These are phyloP conservation scores for Neurospora sp. DNA, from an alignment of 495 filamentous ascomycete species.

Conservation along the genomic window DNA sequence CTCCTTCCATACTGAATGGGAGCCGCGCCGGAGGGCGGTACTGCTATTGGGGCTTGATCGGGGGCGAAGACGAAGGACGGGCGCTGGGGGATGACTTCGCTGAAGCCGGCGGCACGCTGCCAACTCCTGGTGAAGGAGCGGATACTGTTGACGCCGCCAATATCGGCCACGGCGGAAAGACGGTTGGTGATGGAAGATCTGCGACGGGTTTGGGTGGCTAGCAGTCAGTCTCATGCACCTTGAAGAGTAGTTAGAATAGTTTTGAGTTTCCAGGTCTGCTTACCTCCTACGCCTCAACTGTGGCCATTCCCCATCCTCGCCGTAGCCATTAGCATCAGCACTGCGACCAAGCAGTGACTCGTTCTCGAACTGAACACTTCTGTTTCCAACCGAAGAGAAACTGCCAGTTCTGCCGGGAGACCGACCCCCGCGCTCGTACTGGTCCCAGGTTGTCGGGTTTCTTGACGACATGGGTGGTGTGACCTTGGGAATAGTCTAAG, in stretches of 20 bases:
- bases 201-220: neutral
- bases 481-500: neutral
- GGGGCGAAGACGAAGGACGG: slow-evolving; percentile 56
- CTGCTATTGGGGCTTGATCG: slow-evolving; percentile 30
- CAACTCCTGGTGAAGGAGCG: slow-evolving; percentile 91
- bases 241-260: too few relatives aligned
- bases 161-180: slow-evolving; percentile 57
- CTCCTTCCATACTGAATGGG: slow-evolving; percentile 22
- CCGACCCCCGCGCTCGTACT: slow-evolving; percentile 28
- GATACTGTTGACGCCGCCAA: slow-evolving; percentile 86
- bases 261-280: neutral
- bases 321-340: slow-evolving; percentile 9
- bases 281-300: slow-evolving; percentile 28
- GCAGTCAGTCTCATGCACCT: slow-evolving; percentile 4
- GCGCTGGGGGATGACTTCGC: slow-evolving; percentile 68
- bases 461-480: slow-evolving; percentile 19
- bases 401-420: slow-evolving; percentile 29
- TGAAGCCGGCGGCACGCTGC: slow-evolving; percentile 84
- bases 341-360: slow-evolving; percentile 32
- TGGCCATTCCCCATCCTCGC: slow-evolving; percentile 26
- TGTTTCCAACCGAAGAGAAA: slow-evolving; percentile 22
- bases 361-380: slow-evolving; percentile 27
- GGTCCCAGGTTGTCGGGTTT: slow-evolving; percentile 45
- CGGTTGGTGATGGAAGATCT: slow-evolving; percentile 70
- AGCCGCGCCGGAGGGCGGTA: slow-evolving; percentile 13